Base-by-base conservation (phyloP, 2,329 filamentous ascomycete species). In the Colletotrichum liaoningense region DNA sequence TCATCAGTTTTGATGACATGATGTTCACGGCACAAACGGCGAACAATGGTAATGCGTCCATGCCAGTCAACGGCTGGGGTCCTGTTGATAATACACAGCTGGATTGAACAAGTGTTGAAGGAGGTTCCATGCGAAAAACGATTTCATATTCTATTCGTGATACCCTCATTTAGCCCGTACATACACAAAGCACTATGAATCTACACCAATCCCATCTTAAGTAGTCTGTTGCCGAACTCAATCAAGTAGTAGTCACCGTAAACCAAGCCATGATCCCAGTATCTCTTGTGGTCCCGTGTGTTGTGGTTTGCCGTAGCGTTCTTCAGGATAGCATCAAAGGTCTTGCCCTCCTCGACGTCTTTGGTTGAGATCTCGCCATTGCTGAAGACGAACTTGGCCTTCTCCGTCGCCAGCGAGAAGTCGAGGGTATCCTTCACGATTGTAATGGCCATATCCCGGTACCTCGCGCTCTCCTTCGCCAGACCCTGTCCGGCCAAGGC, bases 181-280 rank as follows among this genome's bases (percentile, higher is more conserved):
- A 55, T 59, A 11, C 6, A 49, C 8, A 49, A n/a, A 49, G 42
- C 19, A 49, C 42, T 49, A 49, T 49, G 1, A 38, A 19, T 60
- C 26, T 60, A 79, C 11, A 52, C 66, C 26, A 77, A 49, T 11
- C 78, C 79, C 80, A 83, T 80, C 54, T 77, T 76, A 58, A 87
- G 72, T 16, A 87, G 72, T 68, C 84, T 82, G 68, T 87, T 87
- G 3, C 85, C 85, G 74, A 86, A 84, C 69, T 86, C 84, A 5
- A 88, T 76, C 19, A 87, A 77, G 72, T 84, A 88, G 72, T 88
- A 88, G 74, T 88, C 86, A 0, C 82, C 86, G 78, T 88, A 88
- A 2, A 88, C 86, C 11, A 88, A 69, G 0, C 86, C 86, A 72
- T 84, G 82, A 12, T 84, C 78, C 74, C 79, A 79, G 42, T 81